Conservation (phyloP, 768 basidiomycete genomes). For the Calocybe indica region DNA sequence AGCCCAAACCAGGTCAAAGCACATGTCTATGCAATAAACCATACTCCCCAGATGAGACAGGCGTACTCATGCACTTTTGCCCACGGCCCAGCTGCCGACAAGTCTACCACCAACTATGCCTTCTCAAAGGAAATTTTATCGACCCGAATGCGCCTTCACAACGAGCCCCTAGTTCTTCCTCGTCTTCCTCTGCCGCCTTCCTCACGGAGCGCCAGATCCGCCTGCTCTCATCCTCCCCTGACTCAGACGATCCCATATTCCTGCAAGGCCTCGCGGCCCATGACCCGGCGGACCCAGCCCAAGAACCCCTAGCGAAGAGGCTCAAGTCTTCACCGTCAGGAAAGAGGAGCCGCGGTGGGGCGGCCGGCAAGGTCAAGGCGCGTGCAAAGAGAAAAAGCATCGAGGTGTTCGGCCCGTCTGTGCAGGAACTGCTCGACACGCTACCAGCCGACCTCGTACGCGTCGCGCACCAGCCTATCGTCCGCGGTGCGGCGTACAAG, state of each 20-base stretch:
- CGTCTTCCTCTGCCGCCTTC: conserved; percentile 27
- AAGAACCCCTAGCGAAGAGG: no score
- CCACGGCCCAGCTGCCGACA: conserved; percentile 42
- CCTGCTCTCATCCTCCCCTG: not conserved
- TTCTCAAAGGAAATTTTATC: conserved; percentile 23
- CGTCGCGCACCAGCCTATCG: conserved; percentile 47
- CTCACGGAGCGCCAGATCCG: not conserved
- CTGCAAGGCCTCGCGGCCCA: not conserved
- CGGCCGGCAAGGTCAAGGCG: not conserved
- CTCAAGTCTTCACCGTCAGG: conserved; percentile 3
- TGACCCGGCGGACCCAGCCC: no score
- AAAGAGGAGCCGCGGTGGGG: conserved; percentile 5
- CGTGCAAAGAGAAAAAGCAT: no score
- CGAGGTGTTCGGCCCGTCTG: no score
- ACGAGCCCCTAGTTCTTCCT: conserved; percentile 22
- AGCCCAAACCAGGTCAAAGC: conserved; percentile 35
- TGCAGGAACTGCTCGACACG: conserved; percentile 6
- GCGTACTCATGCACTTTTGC: conserved; percentile 48
- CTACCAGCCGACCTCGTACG: conserved; percentile 34
- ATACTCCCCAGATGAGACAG: conserved; percentile 36
- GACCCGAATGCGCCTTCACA: conserved; percentile 12
- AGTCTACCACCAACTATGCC: conserved; percentile 44
- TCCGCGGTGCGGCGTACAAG: conserved; percentile 33
- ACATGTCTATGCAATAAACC: conserved; percentile 42
- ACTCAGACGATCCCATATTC: conserved; percentile 3